These are phyloP conservation scores for Monosporascus sp. DNA, from an alignment of 2,329 filamentous ascomycete species.

Conservation along the genomic window DNA sequence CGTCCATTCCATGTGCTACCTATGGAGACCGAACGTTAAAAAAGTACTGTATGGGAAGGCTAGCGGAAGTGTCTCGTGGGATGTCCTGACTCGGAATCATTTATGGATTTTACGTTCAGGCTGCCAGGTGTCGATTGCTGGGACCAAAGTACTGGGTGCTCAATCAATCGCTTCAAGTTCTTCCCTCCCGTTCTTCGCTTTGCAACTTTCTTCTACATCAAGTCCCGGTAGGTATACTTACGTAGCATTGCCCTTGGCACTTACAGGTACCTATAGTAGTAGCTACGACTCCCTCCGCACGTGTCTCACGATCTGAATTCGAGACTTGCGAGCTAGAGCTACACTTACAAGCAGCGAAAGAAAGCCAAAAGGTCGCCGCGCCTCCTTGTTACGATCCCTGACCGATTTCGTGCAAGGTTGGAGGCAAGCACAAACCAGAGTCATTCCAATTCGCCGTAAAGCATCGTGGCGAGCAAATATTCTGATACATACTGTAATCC, in stretches of 20 bases:
- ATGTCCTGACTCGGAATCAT: too few relatives aligned
- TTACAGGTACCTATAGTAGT: background rate
- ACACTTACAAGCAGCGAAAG: background rate
- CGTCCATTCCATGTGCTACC: background rate
- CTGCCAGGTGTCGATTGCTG: too few relatives aligned
- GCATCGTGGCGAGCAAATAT: background rate
- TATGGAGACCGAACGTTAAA: background rate
- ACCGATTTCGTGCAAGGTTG: background rate
- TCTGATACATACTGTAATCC: too few relatives aligned
- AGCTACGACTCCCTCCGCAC: background rate
- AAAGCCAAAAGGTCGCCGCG: background rate
- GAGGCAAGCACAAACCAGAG: background rate
- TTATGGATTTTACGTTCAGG: too few relatives aligned
- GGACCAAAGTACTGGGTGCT: too few relatives aligned
- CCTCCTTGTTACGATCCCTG: too few relatives aligned
- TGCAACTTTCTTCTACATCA: too few relatives aligned
- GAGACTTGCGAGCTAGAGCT: background rate
- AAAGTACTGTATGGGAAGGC: background rate
- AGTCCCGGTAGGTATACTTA: background rate
- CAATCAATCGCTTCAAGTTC: too few relatives aligned
- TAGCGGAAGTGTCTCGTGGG: background rate
- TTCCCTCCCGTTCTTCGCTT: too few relatives aligned
- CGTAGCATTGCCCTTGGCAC: background rate
- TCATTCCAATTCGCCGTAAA: background rate
- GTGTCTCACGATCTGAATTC: background rate